Base-by-base conservation (phyloP, 2,329 filamentous ascomycete species). In the Penicillium sp. region DNA sequence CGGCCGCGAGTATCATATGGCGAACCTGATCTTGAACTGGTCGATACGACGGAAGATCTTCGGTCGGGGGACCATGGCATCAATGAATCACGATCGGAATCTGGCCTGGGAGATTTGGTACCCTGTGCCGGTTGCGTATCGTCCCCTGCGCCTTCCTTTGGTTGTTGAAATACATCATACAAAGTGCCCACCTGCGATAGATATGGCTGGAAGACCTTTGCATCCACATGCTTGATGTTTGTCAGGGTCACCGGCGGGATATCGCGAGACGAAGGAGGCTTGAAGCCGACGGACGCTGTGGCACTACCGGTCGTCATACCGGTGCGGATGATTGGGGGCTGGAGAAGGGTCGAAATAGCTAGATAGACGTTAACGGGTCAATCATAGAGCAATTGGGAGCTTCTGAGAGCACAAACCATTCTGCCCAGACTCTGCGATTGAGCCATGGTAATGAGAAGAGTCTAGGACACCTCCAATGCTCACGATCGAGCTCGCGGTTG, bases 321-420 rank as follows among this genome's bases (percentile, higher is more conserved):
- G 2, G 92, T 96, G 61, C 93, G 86, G 55, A 95, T 86, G 63
- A 96, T 96, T 4, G 93, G 90, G 28, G 91, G 88, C 69, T 96
- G 90, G 4, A 97, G 83, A n/a, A 97, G 82, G 1, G 91, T 96
- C 9, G 92, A 96, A 65, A 97, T 97, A 59, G 94, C 89, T 90
- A 60, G 12, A 26, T 35, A 28, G 37, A n/a, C 28, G 22, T 55
- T 30, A 53, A 51, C 28, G 19, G 53, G 49, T 65, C 47, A 69
- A 55, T 53, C 44, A 37, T 44, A 17, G 11, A 19, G 31, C 9
- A 3, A 41, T 22, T 35, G 17, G 31, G 17, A 17, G n/a, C 30
- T n/a, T 11, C 5, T 28, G 17, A 17, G 8, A 4, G 4, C 14
- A 56, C 47, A 12, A 60, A 89, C 88, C 91, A 83, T 96, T 97